phyloP scores from a whole-genome alignment of 192 early-diverging fungal genomes.

The Obelidium mucronatum region DNA sequence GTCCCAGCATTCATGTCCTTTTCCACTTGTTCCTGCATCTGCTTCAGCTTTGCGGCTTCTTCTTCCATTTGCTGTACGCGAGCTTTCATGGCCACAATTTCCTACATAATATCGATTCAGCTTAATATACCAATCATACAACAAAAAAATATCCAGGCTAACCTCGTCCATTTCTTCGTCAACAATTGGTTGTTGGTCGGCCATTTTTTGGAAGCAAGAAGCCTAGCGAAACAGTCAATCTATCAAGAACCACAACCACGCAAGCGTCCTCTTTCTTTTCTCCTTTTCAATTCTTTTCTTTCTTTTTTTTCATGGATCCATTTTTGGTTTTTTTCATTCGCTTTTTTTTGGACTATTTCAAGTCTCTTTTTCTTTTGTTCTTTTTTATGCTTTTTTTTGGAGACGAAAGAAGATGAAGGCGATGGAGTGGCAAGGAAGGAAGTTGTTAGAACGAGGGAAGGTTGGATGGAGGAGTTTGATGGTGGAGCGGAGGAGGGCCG shows the following conservation, averaged over 20 bases:
- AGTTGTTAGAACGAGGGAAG: not conserved
- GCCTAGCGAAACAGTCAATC: too few relatives aligned
- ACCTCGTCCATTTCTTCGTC: constrained; percentile 39
- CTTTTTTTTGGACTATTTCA: not conserved
- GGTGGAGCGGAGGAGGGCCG: not conserved
- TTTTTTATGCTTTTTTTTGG: not conserved
- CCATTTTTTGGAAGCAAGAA: constrained; percentile 19
- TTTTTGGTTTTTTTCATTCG: constrained; percentile 10
- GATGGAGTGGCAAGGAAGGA: not conserved
- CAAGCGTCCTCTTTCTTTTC: constrained; percentile 10
- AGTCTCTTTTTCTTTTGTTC: constrained; percentile 13
- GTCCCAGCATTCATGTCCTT: constrained; percentile 58
- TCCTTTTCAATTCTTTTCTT: not conserved
- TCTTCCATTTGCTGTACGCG: constrained; percentile 82
- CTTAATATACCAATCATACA: not conserved
- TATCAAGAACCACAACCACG: too few relatives aligned
- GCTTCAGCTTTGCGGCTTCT: constrained; percentile 80
- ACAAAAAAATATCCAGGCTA: not conserved
- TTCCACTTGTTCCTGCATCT: constrained; percentile 79
- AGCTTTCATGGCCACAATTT: constrained; percentile 81
- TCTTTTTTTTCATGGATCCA: constrained; percentile 2
- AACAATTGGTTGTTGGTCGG: constrained; percentile 13
- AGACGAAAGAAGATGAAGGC: not conserved
- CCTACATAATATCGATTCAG: constrained; percentile 52
- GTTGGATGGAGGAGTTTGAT: not conserved